Evolutionary conservation across 495 filamentous ascomycete genomes (phyloP).

Genomic region (Aspergillus sclerotioniger): DNA sequence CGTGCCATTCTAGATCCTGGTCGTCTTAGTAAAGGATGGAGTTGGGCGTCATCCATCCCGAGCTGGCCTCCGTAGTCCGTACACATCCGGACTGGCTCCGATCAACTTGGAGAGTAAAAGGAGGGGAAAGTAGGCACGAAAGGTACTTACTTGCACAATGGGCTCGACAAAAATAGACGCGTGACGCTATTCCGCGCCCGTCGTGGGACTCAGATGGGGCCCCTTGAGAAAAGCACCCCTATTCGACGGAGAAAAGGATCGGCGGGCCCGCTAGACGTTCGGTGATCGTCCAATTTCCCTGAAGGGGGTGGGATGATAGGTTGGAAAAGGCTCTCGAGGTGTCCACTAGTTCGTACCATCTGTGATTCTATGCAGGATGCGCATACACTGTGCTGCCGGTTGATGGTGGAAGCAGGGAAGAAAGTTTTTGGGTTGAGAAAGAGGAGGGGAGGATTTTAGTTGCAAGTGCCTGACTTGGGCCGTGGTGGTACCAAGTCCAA

Average conservation of each 20-base stretch:
- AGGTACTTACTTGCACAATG: neutral
- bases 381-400: neutral
- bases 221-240: neutral
- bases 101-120: too few relatives aligned
- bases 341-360: constrained; percentile 1
- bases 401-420: neutral
- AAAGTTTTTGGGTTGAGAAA: neutral
- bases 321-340: neutral
- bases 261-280: constrained; percentile 6
- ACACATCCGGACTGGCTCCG: too few relatives aligned
- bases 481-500: too few relatives aligned
- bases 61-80: too few relatives aligned
- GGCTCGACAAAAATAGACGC: neutral
- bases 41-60: too few relatives aligned
- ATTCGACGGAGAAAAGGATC: neutral
- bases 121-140: neutral
- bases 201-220: neutral
- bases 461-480: too few relatives aligned
- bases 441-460: neutral
- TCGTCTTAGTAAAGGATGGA: too few relatives aligned
- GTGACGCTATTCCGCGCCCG: constrained; percentile 1
- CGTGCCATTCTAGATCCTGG: too few relatives aligned
- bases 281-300: constrained; percentile 7
- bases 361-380: constrained; percentile 7
- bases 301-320: constrained; percentile 10